Base-by-base conservation (phyloP, 129 eudicot species). In the Centaurea solstitialis region DNA sequence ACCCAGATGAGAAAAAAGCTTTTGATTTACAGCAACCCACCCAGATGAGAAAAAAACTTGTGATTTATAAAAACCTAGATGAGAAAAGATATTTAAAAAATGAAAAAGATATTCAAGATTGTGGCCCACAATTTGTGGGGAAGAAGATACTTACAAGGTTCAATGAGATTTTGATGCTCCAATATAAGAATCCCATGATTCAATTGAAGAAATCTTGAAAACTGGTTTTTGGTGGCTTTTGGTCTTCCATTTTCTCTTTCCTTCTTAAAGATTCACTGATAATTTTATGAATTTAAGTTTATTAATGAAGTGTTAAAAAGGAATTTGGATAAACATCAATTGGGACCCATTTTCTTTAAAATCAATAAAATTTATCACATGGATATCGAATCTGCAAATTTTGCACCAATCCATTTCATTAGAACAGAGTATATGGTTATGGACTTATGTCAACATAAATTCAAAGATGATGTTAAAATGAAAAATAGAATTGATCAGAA, bases 111-210 rank as follows among this genome's bases (percentile, higher is more conserved):
- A 20, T 24, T 45, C 4, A 76, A 24, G 50, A 74, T 67, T 65
- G 40, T n/a, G n/a, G n/a, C n/a, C n/a, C n/a, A n/a, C n/a, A n/a
- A n/a, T n/a, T n/a, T n/a, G n/a, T 41, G 24, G 24, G 37, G 33
- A 39, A 20, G 43, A 24, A 65, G 35, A 74, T 6, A 74, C 96
- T 87, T 79, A 93, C 98, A 82, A 92, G 85, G 75, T 80, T 78
- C 89, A 87, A 40, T 89, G 83, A 7, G 77, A 24, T 26, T 73
- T 79, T 57, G 98, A 92, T 76, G 87, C 87, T 45, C 77, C 73
- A 15, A 89, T 17, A 81, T 62, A 65, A 45, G 76, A 81, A 76
- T 90, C 88, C 98, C 96, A 90, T 3, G 91, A 17, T 22, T 80
- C 86, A 75, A 73, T 78, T n/a, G 96, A 87, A 30, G 79, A 76